phyloP scores from a whole-genome alignment of 495 filamentous ascomycete species.

The Penicillium pancosmium region DNA sequence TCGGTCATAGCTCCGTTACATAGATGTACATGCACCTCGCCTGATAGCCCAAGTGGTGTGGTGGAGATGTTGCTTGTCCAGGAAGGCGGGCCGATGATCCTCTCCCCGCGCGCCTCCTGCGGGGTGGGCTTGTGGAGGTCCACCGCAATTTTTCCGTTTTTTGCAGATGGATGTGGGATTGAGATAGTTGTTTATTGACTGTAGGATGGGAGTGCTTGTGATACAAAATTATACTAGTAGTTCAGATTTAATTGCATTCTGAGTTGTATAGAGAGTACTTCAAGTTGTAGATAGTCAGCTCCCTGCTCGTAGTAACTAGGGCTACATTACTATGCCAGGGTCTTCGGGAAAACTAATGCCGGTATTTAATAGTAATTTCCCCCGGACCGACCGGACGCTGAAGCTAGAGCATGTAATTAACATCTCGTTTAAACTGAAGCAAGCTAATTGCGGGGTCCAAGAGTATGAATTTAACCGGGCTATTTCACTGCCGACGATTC shows the following conservation, averaged over 20 bases:
- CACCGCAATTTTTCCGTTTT: constrained; percentile 37
- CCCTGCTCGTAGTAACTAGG: too few relatives aligned
- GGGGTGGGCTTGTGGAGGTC: constrained; percentile 11
- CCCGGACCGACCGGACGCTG: background rate
- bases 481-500: background rate
- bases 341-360: background rate
- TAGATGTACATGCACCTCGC: background rate
- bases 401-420: background rate
- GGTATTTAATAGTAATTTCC: constrained; percentile 4
- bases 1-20: constrained; percentile 2
- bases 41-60: background rate
- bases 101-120: constrained; percentile 10
- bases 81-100: constrained; percentile 29
- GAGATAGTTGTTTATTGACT: background rate
- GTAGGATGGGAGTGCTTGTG: too few relatives aligned
- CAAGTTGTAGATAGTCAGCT: too few relatives aligned
- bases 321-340: background rate
- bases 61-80: constrained; percentile 7
- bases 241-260: too few relatives aligned
- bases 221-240: too few relatives aligned
- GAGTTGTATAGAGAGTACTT: too few relatives aligned
- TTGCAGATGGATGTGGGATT: constrained; percentile 9
- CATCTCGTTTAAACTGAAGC: background rate
- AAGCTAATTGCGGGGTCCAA: background rate
- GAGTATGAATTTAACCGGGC: background rate